Evolutionary conservation across 2,329 filamentous ascomycete species (phyloP), one percentile per base, ranked within the genome.

Genomic region (Epichloe baconii): DNA sequence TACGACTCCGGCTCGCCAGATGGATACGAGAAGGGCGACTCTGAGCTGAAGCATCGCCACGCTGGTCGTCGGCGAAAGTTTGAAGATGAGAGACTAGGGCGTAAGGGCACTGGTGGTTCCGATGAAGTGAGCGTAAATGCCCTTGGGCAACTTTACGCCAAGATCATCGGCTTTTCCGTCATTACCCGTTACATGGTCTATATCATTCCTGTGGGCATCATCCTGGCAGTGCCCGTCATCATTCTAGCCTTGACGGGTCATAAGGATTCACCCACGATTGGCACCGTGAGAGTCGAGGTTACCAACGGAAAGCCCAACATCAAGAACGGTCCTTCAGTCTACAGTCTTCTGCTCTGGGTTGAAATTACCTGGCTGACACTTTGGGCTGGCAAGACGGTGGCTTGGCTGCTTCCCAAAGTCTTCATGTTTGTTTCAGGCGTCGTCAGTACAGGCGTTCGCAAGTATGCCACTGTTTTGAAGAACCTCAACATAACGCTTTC

Each of bases 391-490:
- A 87, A 86, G 67, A 66, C 85, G 43, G 71, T 80, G 11, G 78
- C 83, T 14, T 79, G 79, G 63, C 61, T 77, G 15, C 61, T 85
- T 3, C 82, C 83, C 0, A 66, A 70, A 40, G 56, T 79, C 49
- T 86, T 86, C 66, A 82, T 85, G 73, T 83, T 84, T 60, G 76
- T 85, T 57, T 78, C 76, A 55, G 83, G 83, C 52, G 79, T 86
- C 34, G 76, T 86, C 62, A 85, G 80, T 63, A 77, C 79, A 14
- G 83, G 83, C 46, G 83, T 82, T 4, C 74, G 82, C 54, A 87
- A 87, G 64, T 86, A 87, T 59, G 81, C 81, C 44, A 75, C 76
- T 3, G 78, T 87, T 14, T 69, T 87, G 35, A 71, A 71, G 51
- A 79, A 80, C 52, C 70, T 86, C 40, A 80, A 83, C 60, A 77